Evolutionary conservation across 257 asterid species (phyloP), one percentile per base, ranked within the genome.

Genomic region (Gentiana straminea): DNA sequence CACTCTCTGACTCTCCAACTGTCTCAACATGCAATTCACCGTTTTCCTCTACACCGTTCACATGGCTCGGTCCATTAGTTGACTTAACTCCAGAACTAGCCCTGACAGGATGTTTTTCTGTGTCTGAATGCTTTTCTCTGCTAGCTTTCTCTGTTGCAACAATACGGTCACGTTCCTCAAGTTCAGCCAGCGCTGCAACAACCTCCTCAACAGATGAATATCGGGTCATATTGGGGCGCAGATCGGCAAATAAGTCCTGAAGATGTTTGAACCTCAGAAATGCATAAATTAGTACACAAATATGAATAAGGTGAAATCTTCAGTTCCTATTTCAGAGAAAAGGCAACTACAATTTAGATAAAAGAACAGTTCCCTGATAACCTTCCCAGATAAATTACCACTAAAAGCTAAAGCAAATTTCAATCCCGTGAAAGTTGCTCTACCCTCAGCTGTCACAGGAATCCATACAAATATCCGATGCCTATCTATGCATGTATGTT

Each of bases 141-240:
- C 74, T 85, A 68, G 80, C 62, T 68, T 69, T 88, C 64, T 92
- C 99, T 13, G 77, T 67, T 59, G 86, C 74, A 71, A 73, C 83
- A 67, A 70, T 70, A 48, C 65, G 95, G 59, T 92, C 99, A 67
- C 78, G 79, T 77, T 85, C 97, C 67, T 92, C 99, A 51, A 92
- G 84, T 62, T 92, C 97, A 67, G 66, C 46, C 55, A 88, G 74
- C 57, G 94, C 94, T 58, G 81, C 78, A 73, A 77, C 79, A 58
- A 83, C 86, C 60, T 85, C 99, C 69, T 92, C 99, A 49, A 81
- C 62, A 37, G 95, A 76, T 52, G 85, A 77, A 73, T 85, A 88
- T 34, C 99, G 87, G 57, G 69, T 80, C 95, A 88, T 85, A 65
- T 85, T 83, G 66, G 95, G 99, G 69, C 99, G 86, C 72, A 92